phyloP scores from a whole-genome alignment of 768 basidiomycete genomes.

The Boletus reticuloceps region DNA sequence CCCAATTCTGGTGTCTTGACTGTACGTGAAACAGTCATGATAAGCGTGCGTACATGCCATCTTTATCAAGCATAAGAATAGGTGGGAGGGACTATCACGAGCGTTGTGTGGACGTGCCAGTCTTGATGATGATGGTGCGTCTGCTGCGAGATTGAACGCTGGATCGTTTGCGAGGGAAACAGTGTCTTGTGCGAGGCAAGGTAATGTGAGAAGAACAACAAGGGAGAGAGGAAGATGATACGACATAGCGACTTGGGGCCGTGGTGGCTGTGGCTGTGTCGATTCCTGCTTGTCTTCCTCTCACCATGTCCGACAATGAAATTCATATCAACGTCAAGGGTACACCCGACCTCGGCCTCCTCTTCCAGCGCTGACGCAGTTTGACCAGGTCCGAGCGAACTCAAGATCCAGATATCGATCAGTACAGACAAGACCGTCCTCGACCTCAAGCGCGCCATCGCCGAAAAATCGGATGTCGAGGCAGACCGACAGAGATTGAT shows the following conservation, averaged over 20 bases:
- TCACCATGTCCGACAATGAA: conserved; percentile 56
- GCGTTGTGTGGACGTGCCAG: no score
- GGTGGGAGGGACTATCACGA: no score
- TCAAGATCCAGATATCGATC: conserved; percentile 89
- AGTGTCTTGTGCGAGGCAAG: conserved; percentile 42
- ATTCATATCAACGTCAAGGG: conserved; percentile 73
- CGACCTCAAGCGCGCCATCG: conserved; percentile 90
- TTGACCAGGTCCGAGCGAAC: conserved; percentile 74
- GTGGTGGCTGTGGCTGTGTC: conserved; percentile 15
- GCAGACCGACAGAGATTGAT: conserved; percentile 89
- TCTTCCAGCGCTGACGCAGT: not conserved
- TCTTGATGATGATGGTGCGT: no score
- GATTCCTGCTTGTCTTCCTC: conserved; percentile 3
- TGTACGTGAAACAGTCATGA: not conserved
- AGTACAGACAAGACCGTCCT: conserved; percentile 77
- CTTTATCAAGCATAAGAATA: not conserved
- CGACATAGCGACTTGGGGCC: no score
- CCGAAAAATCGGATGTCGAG: conserved; percentile 79
- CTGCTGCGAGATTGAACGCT: no score
- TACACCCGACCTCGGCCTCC: conserved; percentile 13
- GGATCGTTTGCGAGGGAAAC: conserved; percentile 48
- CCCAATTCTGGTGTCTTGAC: not conserved
- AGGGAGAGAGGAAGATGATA: no score
- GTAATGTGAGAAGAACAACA: not conserved
- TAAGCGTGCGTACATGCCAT: not conserved